A percentile compares a stretch with the other conserved stretches of the same genome.
Evolutionary conservation across 148 eudicot species (phyloP).

Genomic region (Camellia granthamiana): DNA sequence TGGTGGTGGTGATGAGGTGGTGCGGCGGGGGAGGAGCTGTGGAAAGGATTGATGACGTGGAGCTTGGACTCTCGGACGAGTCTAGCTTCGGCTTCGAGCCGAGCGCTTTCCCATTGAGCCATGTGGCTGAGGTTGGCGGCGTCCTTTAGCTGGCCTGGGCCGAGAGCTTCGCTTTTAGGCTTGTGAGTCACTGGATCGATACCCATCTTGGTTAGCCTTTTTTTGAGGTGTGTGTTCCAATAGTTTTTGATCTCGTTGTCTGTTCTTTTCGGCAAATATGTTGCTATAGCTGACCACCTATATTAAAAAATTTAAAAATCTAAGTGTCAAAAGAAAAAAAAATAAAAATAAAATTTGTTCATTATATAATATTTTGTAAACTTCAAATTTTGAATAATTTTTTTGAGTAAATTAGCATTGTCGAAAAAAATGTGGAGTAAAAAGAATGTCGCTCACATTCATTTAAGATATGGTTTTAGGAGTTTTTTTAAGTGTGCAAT

Average conservation of each 20-base stretch:
- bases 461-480: too few relatives aligned
- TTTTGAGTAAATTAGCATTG: too few relatives aligned
- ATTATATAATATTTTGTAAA: not conserved
- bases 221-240: conserved; percentile 44
- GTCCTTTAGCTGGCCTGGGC: conserved; percentile 12
- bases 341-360: not conserved
- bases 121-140: conserved; percentile 37
- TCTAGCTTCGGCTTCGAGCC: conserved; percentile 45
- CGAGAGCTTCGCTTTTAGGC: conserved; percentile 26
- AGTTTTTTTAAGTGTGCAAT: too few relatives aligned
- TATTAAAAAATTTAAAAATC: not conserved
- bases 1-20: not conserved
- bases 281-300: conserved; percentile 45
- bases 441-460: too few relatives aligned
- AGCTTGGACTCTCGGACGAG: conserved; percentile 23
- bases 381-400: too few relatives aligned
- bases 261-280: conserved; percentile 35
- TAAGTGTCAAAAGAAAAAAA: not conserved
- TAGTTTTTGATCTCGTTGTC: conserved; percentile 46
- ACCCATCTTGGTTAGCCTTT: conserved; percentile 33
- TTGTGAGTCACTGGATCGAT: conserved; percentile 44
- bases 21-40: not conserved
- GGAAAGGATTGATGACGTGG: not conserved
- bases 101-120: conserved; percentile 48
- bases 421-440: too few relatives aligned